Evolutionary conservation across 495 filamentous ascomycete species (phyloP), one percentile per base, ranked within the genome.

Genomic region (Cetradonia linearis): DNA sequence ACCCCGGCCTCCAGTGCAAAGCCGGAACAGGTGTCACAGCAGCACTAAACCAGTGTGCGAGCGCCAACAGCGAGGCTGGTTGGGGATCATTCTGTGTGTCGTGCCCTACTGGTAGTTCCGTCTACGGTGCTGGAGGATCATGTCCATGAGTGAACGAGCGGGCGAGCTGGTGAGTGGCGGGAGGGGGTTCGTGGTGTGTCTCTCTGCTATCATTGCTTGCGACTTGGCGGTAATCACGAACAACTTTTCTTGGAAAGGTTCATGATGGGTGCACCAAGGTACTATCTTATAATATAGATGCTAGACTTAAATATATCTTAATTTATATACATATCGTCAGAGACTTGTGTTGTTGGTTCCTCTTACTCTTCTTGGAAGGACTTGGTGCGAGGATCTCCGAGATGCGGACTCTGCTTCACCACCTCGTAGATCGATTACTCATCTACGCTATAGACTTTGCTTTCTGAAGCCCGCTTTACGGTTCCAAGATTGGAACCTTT

Each of bases 71-170:
- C n/a, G 13, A 23, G 28, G 16, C 47, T 0, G 47, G 47, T 6
- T 50, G 47, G 47, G 47, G 47, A 31, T 50, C 47, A 9, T 50
- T 50, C 7, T 50, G 28, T 13, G 47, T 50, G 23, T 31, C 47
- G 5, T 50, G 47, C 47, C 47, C 47, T 11, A 2, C 47, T 1
- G 25, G 47, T 27, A 50, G 47, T 31, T 16, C 0, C 5, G 47
- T 50, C 16, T 50, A 50, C 28, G 47, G 47, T 18, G 47, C 47
- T 50, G 47, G 47, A 25, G 3, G 9, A 5, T 8, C 47, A 8
- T 50, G 47, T 50, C 47, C 47, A 8, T 46, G 42, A 46, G 42
- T 10, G 42, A 25, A 10, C 25, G 8, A 11, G 42, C 23, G 10
- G 14, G n/a, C 23, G 42, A 46, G n/a, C 7, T n/a, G n/a, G n/a